Evolutionary conservation across 129 eudicot genomes (phyloP).

Genomic region (Pseudognaphalium luteoalbum): DNA sequence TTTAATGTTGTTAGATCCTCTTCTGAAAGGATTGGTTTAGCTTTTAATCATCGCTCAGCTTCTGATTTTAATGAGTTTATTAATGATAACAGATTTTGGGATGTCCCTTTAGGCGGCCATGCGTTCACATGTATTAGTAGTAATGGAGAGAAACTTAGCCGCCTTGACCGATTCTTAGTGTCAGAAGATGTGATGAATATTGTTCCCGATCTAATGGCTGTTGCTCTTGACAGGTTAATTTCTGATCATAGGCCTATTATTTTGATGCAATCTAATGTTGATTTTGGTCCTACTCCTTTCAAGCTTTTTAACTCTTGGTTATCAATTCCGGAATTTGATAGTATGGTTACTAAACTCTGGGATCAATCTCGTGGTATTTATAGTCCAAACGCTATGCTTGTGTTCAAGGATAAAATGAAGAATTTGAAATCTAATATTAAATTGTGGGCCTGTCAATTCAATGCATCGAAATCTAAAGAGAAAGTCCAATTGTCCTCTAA

Average conservation of each 20-base stretch:
- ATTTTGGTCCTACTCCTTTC: background rate
- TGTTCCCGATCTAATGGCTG: background rate
- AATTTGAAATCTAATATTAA: too few relatives aligned
- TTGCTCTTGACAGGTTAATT: background rate
- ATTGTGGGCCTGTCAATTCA: too few relatives aligned
- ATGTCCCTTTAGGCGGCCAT: too few relatives aligned
- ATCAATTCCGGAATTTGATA: too few relatives aligned
- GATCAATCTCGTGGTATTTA: too few relatives aligned
- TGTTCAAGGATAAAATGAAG: too few relatives aligned
- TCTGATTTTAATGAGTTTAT: background rate
- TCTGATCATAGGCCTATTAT: background rate
- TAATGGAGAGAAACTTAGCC: background rate
- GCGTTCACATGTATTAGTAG: too few relatives aligned
- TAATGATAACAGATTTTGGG: background rate
- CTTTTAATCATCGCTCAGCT: background rate
- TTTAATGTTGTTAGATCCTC: background rate
- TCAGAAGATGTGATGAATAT: background rate
- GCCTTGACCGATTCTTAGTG: background rate
- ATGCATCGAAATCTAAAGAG: too few relatives aligned
- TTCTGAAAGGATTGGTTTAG: background rate
- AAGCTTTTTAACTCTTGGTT: background rate
- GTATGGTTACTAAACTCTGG: too few relatives aligned
- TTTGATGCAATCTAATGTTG: background rate
- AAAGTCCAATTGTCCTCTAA: too few relatives aligned
- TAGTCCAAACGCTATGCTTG: too few relatives aligned